Evolutionary conservation across 2,329 filamentous ascomycete species (phyloP).

Genomic region (Scedosporium apiospermum): DNA sequence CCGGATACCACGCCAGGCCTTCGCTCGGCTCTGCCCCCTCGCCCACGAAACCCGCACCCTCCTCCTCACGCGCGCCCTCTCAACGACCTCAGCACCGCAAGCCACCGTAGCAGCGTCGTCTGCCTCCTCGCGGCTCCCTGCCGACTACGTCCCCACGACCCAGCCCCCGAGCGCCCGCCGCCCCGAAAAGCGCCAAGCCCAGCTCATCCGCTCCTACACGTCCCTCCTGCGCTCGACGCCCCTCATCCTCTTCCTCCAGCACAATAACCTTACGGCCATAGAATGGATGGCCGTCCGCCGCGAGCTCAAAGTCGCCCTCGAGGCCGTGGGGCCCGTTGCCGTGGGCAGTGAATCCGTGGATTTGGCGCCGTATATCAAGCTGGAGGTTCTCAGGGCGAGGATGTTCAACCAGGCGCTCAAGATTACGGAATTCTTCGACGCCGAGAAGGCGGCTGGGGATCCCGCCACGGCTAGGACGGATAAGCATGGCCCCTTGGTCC

Average conservation of each 20-base stretch:
- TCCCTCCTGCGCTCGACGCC: conserved; percentile 80
- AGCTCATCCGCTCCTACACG: conserved; percentile 77
- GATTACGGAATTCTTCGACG: conserved; percentile 74
- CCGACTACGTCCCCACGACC: conserved; percentile 49
- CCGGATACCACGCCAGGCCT: conserved; percentile 3
- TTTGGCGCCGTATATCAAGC: conserved; percentile 54
- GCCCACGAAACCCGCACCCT: neutral
- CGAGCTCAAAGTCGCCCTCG: conserved; percentile 33
- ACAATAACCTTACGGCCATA: conserved; percentile 59
- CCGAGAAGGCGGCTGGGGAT: conserved; percentile 26
- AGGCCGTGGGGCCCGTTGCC: conserved; percentile 20
- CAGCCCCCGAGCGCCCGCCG: conserved; percentile 85
- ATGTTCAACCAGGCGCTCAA: conserved; percentile 81
- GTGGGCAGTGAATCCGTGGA: conserved; percentile 26
- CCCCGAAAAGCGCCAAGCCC: conserved; percentile 80
- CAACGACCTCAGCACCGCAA: conserved; percentile 15
- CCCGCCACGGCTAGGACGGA: conserved; percentile 20
- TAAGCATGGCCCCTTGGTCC: conserved; percentile 22
- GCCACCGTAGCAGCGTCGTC: conserved; percentile 15
- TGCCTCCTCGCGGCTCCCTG: conserved; percentile 25
- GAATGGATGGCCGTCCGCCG: conserved; percentile 43
- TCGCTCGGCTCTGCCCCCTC: neutral
- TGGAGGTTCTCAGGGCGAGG: conserved; percentile 80
- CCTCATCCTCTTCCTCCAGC: conserved; percentile 72
- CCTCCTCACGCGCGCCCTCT: conserved; percentile 12